A percentile compares a stretch with the other conserved stretches of the same genome.
These are phyloP conservation scores for Alternaria infectoria DNA, from an alignment of 2,329 filamentous ascomycete species.

Conservation along the genomic window DNA sequence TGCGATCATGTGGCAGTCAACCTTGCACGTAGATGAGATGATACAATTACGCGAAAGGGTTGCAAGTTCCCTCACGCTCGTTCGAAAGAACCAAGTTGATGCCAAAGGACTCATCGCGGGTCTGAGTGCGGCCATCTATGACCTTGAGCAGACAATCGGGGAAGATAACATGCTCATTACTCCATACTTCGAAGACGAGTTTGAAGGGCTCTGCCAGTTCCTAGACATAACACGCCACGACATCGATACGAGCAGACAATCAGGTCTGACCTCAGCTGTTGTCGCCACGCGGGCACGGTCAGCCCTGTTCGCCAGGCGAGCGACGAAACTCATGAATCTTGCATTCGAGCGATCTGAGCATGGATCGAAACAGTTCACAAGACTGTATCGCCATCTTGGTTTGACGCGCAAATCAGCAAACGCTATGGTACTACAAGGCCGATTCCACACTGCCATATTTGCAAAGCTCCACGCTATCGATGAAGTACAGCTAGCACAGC, in stretches of 20 bases:
- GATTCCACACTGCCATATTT: conserved; percentile 41
- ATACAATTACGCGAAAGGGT: conserved; percentile 45
- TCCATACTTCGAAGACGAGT: conserved; percentile 47
- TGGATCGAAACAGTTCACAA: conserved; percentile 27
- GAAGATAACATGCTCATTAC: conserved; percentile 33
- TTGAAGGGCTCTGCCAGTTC: conserved; percentile 48
- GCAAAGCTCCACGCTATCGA: conserved; percentile 35
- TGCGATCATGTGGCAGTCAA: conserved; percentile 44
- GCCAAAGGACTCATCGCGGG: conserved; percentile 36
- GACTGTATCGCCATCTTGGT: conserved; percentile 34
- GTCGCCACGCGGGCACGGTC: conserved; percentile 32
- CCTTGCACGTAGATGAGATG: conserved; percentile 42
- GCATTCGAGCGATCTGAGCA: conserved; percentile 11
- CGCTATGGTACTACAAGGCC: conserved; percentile 33
- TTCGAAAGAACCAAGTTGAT: conserved; percentile 37
- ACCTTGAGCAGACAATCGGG: conserved; percentile 37
- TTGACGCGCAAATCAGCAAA: conserved; percentile 24
- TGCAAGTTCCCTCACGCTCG: conserved; percentile 41
- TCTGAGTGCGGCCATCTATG: conserved; percentile 35
- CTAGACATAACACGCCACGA: conserved; percentile 35
- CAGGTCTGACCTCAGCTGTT: conserved; percentile 12
- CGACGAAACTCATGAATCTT: conserved; percentile 35
- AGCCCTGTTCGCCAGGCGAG: conserved; percentile 43
- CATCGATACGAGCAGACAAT: conserved; percentile 1
- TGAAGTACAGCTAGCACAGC: conserved; percentile 48